phyloP scores from a whole-genome alignment of 2,329 filamentous ascomycete genomes.

The Alternaria sp. region DNA sequence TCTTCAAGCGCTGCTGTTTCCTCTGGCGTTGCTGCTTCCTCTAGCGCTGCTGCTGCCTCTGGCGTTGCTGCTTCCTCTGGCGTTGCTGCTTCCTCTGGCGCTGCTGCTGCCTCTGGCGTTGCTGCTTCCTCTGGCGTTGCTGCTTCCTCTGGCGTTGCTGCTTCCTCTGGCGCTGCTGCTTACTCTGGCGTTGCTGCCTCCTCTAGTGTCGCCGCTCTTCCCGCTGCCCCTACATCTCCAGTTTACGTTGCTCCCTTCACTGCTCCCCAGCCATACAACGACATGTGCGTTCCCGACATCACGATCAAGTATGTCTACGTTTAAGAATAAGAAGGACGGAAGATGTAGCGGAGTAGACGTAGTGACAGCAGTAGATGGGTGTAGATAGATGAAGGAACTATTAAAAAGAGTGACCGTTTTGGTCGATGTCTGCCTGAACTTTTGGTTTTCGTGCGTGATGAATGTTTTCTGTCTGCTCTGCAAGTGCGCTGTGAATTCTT shows the following conservation, averaged over 20 bases:
- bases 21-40: too few species aligned
- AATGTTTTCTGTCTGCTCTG: slow-evolving; percentile 27
- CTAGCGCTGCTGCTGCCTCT: too few species aligned
- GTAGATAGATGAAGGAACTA: slow-evolving; percentile 25
- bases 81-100: slow-evolving; percentile 7
- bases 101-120: slow-evolving; percentile 3
- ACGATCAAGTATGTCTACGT: slow-evolving; percentile 28
- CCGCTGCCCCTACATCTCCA: slow-evolving; percentile 31
- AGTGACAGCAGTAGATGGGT: slow-evolving; percentile 28
- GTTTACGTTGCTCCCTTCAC: slow-evolving; percentile 30
- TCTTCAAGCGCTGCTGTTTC: slow-evolving; percentile 20
- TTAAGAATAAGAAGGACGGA: slow-evolving; percentile 29
- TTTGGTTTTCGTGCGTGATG: slow-evolving; percentile 29
- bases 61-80: slow-evolving; percentile 14
- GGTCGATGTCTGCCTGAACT: slow-evolving; percentile 24
- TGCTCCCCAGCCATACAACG: slow-evolving; percentile 25
- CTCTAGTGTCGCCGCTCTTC: slow-evolving; percentile 23
- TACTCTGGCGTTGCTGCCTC: slow-evolving; percentile 9
- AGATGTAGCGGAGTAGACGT: slow-evolving; percentile 27
- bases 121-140: slow-evolving; percentile 5
- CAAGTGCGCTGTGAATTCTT: slow-evolving; percentile 22
- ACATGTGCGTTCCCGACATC: slow-evolving; percentile 26
- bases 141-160: slow-evolving; percentile 8
- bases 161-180: slow-evolving; percentile 1
- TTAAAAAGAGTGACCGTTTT: slow-evolving; percentile 24